A percentile compares a stretch with the other conserved stretches of the same genome.
Evolutionary conservation across 768 basidiomycete species (phyloP).

Genomic region (Galerina marginata): DNA sequence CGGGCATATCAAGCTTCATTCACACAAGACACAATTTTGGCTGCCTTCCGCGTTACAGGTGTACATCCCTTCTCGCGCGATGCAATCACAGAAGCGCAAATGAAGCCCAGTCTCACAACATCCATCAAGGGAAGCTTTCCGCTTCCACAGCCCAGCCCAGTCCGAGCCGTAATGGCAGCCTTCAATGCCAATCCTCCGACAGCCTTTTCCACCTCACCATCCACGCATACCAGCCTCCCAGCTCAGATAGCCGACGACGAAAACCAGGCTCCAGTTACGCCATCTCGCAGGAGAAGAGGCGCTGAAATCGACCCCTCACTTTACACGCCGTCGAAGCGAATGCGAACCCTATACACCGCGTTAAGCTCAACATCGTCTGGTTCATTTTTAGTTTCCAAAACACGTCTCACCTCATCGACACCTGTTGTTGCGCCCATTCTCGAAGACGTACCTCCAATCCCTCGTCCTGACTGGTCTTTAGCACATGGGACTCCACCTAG

Average conservation of each 20-base stretch:
- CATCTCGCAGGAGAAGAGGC: neutral
- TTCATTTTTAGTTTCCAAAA: constrained; percentile 29
- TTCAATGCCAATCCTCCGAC: constrained; percentile 15
- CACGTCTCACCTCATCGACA: constrained; percentile 12
- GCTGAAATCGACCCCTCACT: neutral
- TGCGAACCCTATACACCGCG: constrained; percentile 16
- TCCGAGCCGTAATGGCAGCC: constrained; percentile 20
- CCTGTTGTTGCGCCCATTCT: constrained; percentile 14
- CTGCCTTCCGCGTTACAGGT: constrained; percentile 36
- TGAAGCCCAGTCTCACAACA: constrained; percentile 32
- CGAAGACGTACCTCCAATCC: constrained; percentile 2
- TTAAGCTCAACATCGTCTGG: constrained; percentile 27
- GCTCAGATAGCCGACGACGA: neutral
- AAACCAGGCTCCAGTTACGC: constrained; percentile 3
- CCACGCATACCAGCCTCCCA: constrained; percentile 13
- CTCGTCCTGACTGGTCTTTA: neutral
- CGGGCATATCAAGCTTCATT: constrained; percentile 32
- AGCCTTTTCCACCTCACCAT: constrained; percentile 14
- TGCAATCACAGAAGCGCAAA: constrained; percentile 30
- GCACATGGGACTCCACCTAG: neutral
- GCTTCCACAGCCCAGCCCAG: constrained; percentile 30
- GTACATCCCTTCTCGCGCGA: constrained; percentile 34
- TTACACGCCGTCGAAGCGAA: constrained; percentile 12
- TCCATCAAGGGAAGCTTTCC: constrained; percentile 32
- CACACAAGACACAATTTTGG: constrained; percentile 26